Base-by-base conservation (phyloP, 768 basidiomycete species). In the Ephemerocybe angulata region DNA sequence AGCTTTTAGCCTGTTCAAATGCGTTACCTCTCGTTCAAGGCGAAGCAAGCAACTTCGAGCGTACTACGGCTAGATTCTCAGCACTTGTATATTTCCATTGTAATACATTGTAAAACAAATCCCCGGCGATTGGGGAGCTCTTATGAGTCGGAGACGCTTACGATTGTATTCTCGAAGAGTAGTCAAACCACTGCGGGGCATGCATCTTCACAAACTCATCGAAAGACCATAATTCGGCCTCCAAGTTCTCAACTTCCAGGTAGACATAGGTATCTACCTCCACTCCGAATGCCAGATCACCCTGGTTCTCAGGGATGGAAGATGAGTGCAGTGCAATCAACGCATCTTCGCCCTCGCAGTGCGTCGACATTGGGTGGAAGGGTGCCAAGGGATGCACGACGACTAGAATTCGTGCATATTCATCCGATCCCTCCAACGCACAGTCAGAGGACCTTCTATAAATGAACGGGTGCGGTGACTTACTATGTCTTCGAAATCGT, bases 401-500 rank as follows among this genome's bases (percentile, higher is more conserved):
- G 4, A 90, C 82, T 10, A 62, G 61, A 38, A 74, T 65, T 40
- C 88, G 78, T 0, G 60, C 70, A 64, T 97, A 97, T 76, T 94
- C 87, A 92, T 95, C 41, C 33, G 24, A n/a, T 51, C 10, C 43
- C 17, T 29, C 25, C 8, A 29, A 22, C 15, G 28, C 28, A 13
- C 13, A 41, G 31, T 15, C n/a, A 19, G 29, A 7, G 21, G 6
- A 25, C 29, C 81, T 63, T 28, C 28, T 3, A 43, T 30, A 12
- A 24, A 49, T 41, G 37, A 17, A n/a, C n/a, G n/a, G 24, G 17
- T n/a, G 49, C 15, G n/a, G 3, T 11, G 22, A 35, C 46, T 13
- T 61, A 87, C 95, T 48, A 78, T 59, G 29, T 91, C 92, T 70
- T 98, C 95, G 56, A 96, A 98, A 10, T 74, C 52, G 68, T 98